Base-by-base conservation (phyloP, 148 eudicot genomes). In the Spergularia bocconei region DNA sequence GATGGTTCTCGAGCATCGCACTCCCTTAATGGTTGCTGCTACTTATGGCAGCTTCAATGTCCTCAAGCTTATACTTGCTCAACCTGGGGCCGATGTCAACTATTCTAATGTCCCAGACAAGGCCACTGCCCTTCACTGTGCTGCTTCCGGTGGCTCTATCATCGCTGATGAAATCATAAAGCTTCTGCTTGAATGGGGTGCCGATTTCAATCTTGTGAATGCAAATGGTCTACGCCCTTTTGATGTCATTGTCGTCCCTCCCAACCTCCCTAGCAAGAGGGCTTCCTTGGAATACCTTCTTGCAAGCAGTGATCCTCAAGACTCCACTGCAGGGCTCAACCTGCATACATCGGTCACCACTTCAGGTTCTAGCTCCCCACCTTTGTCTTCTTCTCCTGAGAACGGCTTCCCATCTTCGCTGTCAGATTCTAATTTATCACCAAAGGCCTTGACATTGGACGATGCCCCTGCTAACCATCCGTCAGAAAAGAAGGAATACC, bases 21-120 rank as follows among this genome's bases (percentile, higher is more conserved):
- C 95, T 61, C 95, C 92, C 1, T 70, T 90, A 13, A 88, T 90
- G 92, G 88, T 90, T 80, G 92, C 95, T 81, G 90, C 95, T 69
- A 82, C 87, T 20, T 88, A 87, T 70, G 92, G 92, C 23, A 88
- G 90, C 69, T 48, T 88, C 39, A 86, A 84, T 79, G 87, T 91
- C 19, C 41, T 91, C 77, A 86, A 86, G 75, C 70, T 89, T 20
- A 78, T 91, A 14, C 79, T 88, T 29, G 75, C 91, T 52, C 75
- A 77, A 17, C 84, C 87, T 36, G 79, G 75, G 63, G 86, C 79
- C 61, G 89, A 91, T 85, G 83, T 91, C 19, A 89, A 91, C 75
- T 75, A 73, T 23, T 68, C 85, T 6, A 82, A 86, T 74, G 89
- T 89, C 20, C 83, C 77, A 0, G 89, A 89, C 73, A 84, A 88